phyloP scores from a whole-genome alignment of 352 stramenopile genomes.

The Detonula confervacea region DNA sequence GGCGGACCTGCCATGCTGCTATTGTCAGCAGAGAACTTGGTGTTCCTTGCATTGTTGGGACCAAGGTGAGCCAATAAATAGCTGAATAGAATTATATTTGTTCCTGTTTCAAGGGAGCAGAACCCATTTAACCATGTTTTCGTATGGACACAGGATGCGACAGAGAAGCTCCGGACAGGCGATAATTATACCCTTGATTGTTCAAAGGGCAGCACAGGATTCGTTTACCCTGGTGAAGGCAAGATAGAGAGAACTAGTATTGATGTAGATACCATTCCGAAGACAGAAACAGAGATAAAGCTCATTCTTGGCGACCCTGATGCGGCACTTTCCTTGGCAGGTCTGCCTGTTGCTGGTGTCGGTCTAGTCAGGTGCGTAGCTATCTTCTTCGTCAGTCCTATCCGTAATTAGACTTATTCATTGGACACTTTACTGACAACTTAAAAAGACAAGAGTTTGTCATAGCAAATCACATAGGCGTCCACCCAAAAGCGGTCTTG shows the following conservation, averaged over 20 bases:
- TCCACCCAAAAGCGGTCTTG: constrained; percentile 52
- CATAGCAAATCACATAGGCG: constrained; percentile 48
- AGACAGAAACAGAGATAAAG: constrained; percentile 52
- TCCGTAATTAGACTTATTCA: too few relatives aligned
- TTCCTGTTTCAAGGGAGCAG: too few relatives aligned
- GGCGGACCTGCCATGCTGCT: constrained; percentile 58
- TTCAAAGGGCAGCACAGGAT: constrained; percentile 39
- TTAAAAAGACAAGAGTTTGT: constrained; percentile 50
- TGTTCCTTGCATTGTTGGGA: constrained; percentile 56
- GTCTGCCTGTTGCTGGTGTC: constrained; percentile 48
- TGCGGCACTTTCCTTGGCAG: constrained; percentile 31
- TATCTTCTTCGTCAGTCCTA: too few relatives aligned
- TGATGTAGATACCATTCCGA: constrained; percentile 29
- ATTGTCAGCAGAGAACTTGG: constrained; percentile 61
- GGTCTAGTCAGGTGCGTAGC: too few relatives aligned
- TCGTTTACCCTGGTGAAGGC: constrained; percentile 35
- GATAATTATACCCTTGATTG: constrained; percentile 57
- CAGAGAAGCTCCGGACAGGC: constrained; percentile 55
- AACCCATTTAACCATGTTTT: too few relatives aligned
- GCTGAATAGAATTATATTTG: too few relatives aligned
- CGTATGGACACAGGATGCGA: constrained; percentile 59
- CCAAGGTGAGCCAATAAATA: too few relatives aligned
- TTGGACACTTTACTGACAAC: too few relatives aligned
- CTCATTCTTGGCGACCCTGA: constrained; percentile 55
- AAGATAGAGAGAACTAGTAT: constrained; percentile 41